Conservation (phyloP, 75 land plant genomes). For the Azolla pinnata region DNA sequence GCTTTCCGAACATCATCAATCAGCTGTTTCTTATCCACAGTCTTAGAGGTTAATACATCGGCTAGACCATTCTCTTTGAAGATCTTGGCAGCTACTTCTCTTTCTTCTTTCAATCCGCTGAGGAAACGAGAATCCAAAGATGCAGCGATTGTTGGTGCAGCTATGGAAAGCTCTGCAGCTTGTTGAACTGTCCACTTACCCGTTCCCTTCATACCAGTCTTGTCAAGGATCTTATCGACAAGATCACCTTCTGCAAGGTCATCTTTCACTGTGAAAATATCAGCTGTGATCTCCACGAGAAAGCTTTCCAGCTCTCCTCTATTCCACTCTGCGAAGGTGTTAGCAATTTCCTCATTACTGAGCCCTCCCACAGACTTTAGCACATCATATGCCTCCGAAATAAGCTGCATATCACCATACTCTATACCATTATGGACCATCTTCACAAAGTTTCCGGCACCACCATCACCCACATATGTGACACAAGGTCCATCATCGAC, state of each 20-base stretch:
- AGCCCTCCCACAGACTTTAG: too few species aligned
- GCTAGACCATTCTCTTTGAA: constrained; percentile 19
- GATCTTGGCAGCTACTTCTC: constrained; percentile 21
- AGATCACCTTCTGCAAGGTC: constrained; percentile 38
- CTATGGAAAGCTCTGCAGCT: constrained; percentile 51
- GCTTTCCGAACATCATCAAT: constrained; percentile 27
- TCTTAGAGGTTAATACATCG: not conserved
- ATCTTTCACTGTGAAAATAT: constrained; percentile 53
- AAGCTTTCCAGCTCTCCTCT: too few species aligned
- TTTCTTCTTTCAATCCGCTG: constrained; percentile 36
- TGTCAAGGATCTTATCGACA: constrained; percentile 61
- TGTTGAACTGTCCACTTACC: constrained; percentile 72
- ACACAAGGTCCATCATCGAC: constrained; percentile 29
- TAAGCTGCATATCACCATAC: constrained; percentile 26
- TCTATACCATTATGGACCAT: constrained; percentile 24
- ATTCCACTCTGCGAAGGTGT: constrained; percentile 23
- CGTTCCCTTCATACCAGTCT: too few species aligned
- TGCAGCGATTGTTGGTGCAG: constrained; percentile 46
- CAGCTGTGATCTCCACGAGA: too few species aligned
- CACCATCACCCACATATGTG: too few species aligned
- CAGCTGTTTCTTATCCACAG: constrained; percentile 27
- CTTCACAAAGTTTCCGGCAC: too few species aligned
- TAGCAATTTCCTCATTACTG: constrained; percentile 14
- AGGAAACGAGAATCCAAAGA: constrained; percentile 48
- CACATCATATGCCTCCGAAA: constrained; percentile 26